These are phyloP conservation scores for Primulina huaijiensis DNA, from an alignment of 257 asterid genomes.

Conservation along the genomic window DNA sequence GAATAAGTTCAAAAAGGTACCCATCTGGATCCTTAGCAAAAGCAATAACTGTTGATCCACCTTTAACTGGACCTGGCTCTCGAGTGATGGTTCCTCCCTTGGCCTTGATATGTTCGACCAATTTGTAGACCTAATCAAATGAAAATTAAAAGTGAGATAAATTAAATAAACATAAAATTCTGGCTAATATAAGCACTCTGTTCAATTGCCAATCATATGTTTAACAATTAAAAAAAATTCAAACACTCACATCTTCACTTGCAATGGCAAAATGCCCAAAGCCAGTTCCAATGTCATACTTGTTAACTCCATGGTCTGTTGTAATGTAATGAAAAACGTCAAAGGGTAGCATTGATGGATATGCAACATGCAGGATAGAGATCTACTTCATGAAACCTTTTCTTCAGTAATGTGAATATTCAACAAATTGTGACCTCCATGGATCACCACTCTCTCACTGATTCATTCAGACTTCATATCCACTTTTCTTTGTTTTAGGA, in stretches of 20 bases:
- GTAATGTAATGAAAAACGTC: conserved; percentile 19
- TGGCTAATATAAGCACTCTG: not conserved
- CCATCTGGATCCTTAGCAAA: conserved; percentile 99
- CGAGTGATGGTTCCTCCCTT: conserved; percentile 94
- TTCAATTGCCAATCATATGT: conserved; percentile 10
- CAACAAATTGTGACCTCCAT: not conserved
- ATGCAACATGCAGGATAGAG: not conserved
- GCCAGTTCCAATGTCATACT: conserved; percentile 85
- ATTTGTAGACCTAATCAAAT: conserved; percentile 65
- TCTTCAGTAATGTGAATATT: not conserved
- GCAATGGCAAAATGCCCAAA: conserved; percentile 99
- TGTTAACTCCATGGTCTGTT: conserved; percentile 89
- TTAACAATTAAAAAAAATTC: not conserved
- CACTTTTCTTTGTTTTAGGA: not conserved
- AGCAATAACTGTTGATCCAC: conserved; percentile 85
- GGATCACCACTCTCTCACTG: not conserved
- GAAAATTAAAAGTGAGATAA: conserved; percentile 14
- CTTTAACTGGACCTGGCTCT: conserved; percentile 98
- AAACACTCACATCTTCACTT: conserved; percentile 72
- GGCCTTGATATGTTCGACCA: conserved; percentile 76
- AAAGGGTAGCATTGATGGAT: conserved; percentile 16
- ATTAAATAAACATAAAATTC: conserved; percentile 13
- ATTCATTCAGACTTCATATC: not conserved
- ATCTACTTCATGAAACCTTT: not conserved
- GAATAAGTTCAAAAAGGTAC: conserved; percentile 82